Evolutionary conservation across 2,329 filamentous ascomycete genomes (phyloP), one percentile per base, ranked within the genome.

Genomic region (Grosmannia serpens): DNA sequence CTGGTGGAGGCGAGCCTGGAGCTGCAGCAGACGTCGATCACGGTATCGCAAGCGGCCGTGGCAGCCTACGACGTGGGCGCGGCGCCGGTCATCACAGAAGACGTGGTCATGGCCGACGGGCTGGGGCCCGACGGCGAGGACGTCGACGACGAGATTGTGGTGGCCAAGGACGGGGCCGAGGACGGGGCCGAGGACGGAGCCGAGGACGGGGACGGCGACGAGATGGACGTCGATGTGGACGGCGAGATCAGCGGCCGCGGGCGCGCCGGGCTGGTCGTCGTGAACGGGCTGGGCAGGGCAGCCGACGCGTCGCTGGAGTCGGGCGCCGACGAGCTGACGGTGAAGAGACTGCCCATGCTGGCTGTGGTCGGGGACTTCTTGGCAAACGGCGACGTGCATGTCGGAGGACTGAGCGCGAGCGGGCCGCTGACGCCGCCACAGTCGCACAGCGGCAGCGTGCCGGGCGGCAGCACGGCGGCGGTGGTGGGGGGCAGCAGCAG

Each of bases 1-100:
- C 80, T 92, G 63, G 74, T 94, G 8, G 86, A 90, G 61, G 79
- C 81, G 47, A 86, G 85, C 64, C 74, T 88, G 66, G 83, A 79
- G 71, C 73, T 72, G 71, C 77, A 68, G 62, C 80, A 72, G 67
- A 73, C 65, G 62, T 67, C 73, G 55, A 70, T 70, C 31, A 61
- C 64, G 4, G 65, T 66, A 1, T 66, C 67, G 27, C 64, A 67
- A 8, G 68, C 71, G 10, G 17, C 49, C 9, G 15, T 4, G 38
- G 5, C 7, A 55, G 26, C 20, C 17, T 27, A 5, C 20, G 2
- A 74, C 71, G 60, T 70, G n/a, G n/a, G n/a, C n/a, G n/a, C n/a
- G n/a, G n/a, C n/a, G n/a, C n/a, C n/a, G n/a, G n/a, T n/a, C n/a
- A 31, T 31, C 5, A 66, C 52, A 74, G 73, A 73, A 61, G 77